Evolutionary conservation across 768 basidiomycete genomes (phyloP).

Genomic region (Panus rudis): DNA sequence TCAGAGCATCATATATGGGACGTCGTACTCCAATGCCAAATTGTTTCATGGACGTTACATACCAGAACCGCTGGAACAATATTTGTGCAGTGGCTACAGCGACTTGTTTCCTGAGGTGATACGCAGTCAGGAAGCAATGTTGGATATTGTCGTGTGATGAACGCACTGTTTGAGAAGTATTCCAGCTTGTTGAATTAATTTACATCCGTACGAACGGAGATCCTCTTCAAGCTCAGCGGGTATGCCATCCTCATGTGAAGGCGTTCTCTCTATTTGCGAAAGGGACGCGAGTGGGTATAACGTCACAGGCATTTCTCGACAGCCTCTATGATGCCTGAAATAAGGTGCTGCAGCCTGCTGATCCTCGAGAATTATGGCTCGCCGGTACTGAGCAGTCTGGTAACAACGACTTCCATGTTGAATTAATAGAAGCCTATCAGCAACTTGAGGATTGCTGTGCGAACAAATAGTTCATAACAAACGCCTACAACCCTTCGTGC

Average conservation of each 20-base stretch:
- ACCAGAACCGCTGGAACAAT: slow-evolving; percentile 96
- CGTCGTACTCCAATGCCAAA: slow-evolving; percentile 90
- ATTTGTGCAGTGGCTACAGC: slow-evolving; percentile 96
- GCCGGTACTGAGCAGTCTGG: too few relatives aligned
- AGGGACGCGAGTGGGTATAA: slow-evolving; percentile 82
- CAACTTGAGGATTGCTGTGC: too few relatives aligned
- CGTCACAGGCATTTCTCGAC: slow-evolving; percentile 18
- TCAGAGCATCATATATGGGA: not conserved
- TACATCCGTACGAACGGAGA: slow-evolving; percentile 84
- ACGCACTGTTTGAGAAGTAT: slow-evolving; percentile 82
- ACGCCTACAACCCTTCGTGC: too few relatives aligned
- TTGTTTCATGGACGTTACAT: slow-evolving; percentile 87
- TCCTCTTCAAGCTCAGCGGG: slow-evolving; percentile 80
- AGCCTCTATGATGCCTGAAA: not conserved
- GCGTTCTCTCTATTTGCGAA: slow-evolving; percentile 69
- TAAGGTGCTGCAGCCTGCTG: not conserved
- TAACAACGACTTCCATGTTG: too few relatives aligned
- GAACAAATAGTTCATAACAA: too few relatives aligned
- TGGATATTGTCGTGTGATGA: not conserved
- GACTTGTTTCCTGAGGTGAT: slow-evolving; percentile 78
- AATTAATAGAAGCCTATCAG: too few relatives aligned
- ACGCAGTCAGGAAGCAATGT: not conserved
- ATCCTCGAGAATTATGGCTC: too few relatives aligned
- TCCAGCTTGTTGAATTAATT: slow-evolving; percentile 93
- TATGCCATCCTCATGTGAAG: slow-evolving; percentile 78